Conservation (phyloP, 495 filamentous ascomycete genomes). For the Penicillium ochrochloron region DNA sequence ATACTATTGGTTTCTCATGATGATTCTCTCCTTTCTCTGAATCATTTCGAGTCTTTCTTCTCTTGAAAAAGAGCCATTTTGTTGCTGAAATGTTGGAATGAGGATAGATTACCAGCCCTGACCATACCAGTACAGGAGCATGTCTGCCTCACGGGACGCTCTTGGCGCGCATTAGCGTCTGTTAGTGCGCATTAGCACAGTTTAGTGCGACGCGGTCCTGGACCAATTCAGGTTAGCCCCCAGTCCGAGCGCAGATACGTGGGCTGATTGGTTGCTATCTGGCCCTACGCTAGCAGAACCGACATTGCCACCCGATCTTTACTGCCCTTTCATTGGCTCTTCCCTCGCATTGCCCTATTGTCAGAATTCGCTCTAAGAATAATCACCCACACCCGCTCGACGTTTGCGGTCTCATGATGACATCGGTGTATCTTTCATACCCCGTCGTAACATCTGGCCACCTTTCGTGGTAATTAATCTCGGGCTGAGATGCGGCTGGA, state of each 20-base stretch:
- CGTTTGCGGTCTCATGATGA: constrained; percentile 16
- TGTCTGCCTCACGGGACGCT: neutral
- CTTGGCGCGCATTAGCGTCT: constrained; percentile 13
- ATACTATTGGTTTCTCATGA: neutral
- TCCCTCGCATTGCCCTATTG: neutral
- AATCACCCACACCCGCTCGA: neutral
- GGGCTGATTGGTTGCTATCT: neutral
- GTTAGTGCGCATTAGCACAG: constrained; percentile 11
- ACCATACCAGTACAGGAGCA: constrained; percentile 9
- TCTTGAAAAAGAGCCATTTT: neutral
- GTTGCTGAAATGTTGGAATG: neutral
- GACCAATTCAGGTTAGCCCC: too few relatives aligned
- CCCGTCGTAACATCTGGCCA: neutral
- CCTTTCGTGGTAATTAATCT: neutral
- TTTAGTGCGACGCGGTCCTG: constrained; percentile 13
- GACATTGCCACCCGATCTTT: constrained; percentile 5
- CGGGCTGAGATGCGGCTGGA: neutral
- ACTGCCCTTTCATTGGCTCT: neutral
- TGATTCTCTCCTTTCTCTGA: neutral
- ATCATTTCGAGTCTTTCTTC: neutral
- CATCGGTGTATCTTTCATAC: neutral
- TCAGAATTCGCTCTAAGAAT: neutral
- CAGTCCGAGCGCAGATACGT: neutral
- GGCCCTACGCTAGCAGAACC: too few relatives aligned
- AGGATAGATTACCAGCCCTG: constrained; percentile 18